Evolutionary conservation across 129 eudicot species (phyloP), one percentile per base, ranked within the genome.

Genomic region (Centrapalus pauciflorus): DNA sequence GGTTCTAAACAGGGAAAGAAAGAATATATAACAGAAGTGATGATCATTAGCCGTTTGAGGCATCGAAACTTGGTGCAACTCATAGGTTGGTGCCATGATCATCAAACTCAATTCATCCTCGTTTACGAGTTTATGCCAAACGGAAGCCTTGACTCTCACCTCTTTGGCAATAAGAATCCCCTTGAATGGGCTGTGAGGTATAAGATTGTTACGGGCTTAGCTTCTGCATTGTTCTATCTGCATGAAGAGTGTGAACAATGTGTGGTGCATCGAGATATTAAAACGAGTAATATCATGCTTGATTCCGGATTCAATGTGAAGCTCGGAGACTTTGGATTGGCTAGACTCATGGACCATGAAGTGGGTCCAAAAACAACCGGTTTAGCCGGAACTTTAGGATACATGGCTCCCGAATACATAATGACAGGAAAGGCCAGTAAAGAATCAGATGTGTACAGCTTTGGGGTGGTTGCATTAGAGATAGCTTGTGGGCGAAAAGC

Each of bases 241-340:
- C 83, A 78, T 30, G 78, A 78, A 28, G 85, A 71, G 40, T 61
- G 82, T 58, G 79, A 71, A 58, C 78, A 71, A 13, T 76, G 72
- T 35, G 82, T 76, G 56, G 56, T 81, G 21, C 85, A 81, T 32
- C 60, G 82, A 40, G 85, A 81, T 52, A 76, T 81, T 25, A 81
- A 81, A 29, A 25, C 76, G 1, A 81, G 82, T 72, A 81, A 81
- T 35, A 40, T 81, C 5, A 81, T 76, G 79, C 60, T 81, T 2
- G 82, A 81, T 13, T 76, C 79, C 3, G 72, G 23, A 19, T 78
- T 78, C 14, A 78, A 72, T 66, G 71, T 34, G 52, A 72, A 72
- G 74, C 67, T 78, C 8, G 83, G 83, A 0, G 83, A 78, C 32
- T 78, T 78, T 38, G 83, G 83, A 10, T 23, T 78, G 2, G 83